phyloP scores from a whole-genome alignment of 345 rosid genomes.

The Cardamine resedifolia region DNA sequence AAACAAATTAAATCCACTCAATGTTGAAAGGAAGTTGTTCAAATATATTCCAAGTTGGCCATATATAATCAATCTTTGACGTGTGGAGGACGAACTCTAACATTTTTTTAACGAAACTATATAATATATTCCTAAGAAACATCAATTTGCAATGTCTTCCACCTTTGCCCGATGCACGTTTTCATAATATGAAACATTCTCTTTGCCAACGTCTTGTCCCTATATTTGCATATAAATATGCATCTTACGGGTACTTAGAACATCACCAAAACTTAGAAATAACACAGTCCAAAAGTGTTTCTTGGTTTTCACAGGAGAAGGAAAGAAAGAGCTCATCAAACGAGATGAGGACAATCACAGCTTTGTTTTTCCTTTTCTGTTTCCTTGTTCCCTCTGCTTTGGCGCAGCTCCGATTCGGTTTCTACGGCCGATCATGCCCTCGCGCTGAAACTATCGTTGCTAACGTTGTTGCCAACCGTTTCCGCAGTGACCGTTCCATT shows the following conservation, averaged over 20 bases:
- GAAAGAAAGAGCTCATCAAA: background rate
- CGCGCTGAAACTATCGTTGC: slow-evolving; percentile 55
- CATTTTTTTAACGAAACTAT: too few relatives aligned
- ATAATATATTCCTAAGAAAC: too few relatives aligned
- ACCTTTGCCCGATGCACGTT: slow-evolving; percentile 5
- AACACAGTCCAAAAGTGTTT: background rate
- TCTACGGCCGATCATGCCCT: slow-evolving; percentile 59
- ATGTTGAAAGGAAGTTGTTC: too few relatives aligned
- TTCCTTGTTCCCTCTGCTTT: slow-evolving; percentile 39
- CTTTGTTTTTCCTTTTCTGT: slow-evolving; percentile 32
- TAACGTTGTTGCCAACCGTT: slow-evolving; percentile 44
- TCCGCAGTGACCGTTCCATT: slow-evolving; percentile 43
- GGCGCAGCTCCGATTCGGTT: slow-evolving; percentile 54
- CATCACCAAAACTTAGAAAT: slow-evolving; percentile 13
- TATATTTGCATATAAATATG: slow-evolving; percentile 12
- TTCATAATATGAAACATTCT: slow-evolving; percentile 6
- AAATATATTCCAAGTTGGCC: too few relatives aligned
- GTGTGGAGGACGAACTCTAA: too few relatives aligned
- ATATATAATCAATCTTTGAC: too few relatives aligned
- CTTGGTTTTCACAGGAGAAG: background rate
- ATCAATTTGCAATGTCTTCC: background rate
- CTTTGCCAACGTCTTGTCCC: slow-evolving; percentile 9
- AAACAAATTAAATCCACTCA: too few relatives aligned
- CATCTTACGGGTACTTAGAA: background rate
- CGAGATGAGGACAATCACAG: slow-evolving; percentile 22